Evolutionary conservation across 1,139 yeast genomes (phyloP), one percentile per base, ranked within the genome.

Genomic region (Saccharomyces uvarum): DNA sequence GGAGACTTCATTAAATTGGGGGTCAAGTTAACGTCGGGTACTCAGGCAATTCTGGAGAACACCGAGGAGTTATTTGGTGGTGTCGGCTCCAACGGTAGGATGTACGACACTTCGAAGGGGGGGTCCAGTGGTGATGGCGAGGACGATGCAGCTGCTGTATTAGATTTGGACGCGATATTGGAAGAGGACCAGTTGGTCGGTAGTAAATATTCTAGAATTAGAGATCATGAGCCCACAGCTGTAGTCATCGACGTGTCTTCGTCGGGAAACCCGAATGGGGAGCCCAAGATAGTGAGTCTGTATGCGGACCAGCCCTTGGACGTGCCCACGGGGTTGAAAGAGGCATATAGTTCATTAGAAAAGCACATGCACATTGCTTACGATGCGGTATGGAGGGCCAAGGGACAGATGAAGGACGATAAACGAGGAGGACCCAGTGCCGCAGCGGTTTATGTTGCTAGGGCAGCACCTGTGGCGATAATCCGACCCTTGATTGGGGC

Each of bases 401-500:
- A 83, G 27, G 73, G 78, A 6, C 86, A 84, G 48, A 78, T 86
- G 11, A 77, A 81, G 41, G 83, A 79, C 9, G 78, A 82, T 47
- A 86, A 82, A 0, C 50, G 51, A 3, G 54, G 58, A 11, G 82
- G 80, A 54, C 80, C 88, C 1, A 86, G 81, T 57, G 86, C 82
- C 4, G 88, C 90, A 0, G 78, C 86, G 1, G 73, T 75, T 24
- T 63, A 72, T 2, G 76, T 89, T n/a, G 83, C 87, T 29, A 81
- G 80, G 60, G 88, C 86, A 0, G 82, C 96, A 0, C 97, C 97
- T 0, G 80, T 88, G 24, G 84, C 90, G 7, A 70, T 91, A 16
- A 78, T 91, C 2, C 72, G 97, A 50, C 97, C 98, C 1, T 78
- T 89, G 64, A 90, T 91, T 61, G 98, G 97, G 1, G 90, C 96